Evolutionary conservation across 2,329 filamentous ascomycete species (phyloP).

Genomic region (Aspergillus sp.): DNA sequence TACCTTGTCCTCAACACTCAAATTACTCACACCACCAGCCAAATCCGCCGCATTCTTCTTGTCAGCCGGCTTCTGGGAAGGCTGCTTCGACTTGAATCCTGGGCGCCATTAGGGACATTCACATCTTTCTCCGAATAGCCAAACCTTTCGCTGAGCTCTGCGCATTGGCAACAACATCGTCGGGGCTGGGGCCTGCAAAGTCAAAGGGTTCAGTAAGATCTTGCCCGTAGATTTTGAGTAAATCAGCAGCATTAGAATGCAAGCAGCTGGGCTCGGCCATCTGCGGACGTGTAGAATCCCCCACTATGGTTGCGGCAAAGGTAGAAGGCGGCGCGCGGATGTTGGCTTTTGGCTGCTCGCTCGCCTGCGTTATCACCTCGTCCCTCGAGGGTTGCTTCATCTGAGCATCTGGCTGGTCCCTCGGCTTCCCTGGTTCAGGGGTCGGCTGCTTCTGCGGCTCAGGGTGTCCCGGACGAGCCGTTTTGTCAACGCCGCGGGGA

Average conservation of each 20-base stretch:
- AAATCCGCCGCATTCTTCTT: conserved; percentile 37
- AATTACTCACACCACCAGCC: conserved; percentile 39
- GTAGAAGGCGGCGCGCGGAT: conserved; percentile 41
- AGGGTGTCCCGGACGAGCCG: conserved; percentile 3
- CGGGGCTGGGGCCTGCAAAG: conserved; percentile 80
- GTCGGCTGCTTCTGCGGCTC: conserved; percentile 11
- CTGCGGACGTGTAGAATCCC: conserved; percentile 15
- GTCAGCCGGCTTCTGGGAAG: conserved; percentile 30
- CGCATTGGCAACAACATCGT: conserved; percentile 78
- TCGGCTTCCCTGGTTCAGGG: conserved; percentile 10
- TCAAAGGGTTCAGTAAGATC: conserved; percentile 39
- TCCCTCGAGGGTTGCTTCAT: conserved; percentile 3
- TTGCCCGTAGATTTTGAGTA: conserved; percentile 30
- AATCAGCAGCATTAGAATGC: conserved; percentile 22
- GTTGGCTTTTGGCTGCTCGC: conserved; percentile 10
- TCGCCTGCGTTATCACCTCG: conserved; percentile 3
- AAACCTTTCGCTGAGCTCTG: conserved; percentile 72
- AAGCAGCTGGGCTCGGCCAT: conserved; percentile 26
- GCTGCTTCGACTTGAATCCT: conserved; percentile 38
- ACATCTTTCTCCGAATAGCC: conserved; percentile 35
- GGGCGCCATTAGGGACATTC: conserved; percentile 30
- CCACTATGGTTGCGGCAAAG: conserved; percentile 41
- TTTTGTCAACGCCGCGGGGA: conserved; percentile 13
- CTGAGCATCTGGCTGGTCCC: conserved; percentile 2
- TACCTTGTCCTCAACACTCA: conserved; percentile 42